Base-by-base conservation (phyloP, 2,329 filamentous ascomycete genomes). In the Trichoderma aggressivum region DNA sequence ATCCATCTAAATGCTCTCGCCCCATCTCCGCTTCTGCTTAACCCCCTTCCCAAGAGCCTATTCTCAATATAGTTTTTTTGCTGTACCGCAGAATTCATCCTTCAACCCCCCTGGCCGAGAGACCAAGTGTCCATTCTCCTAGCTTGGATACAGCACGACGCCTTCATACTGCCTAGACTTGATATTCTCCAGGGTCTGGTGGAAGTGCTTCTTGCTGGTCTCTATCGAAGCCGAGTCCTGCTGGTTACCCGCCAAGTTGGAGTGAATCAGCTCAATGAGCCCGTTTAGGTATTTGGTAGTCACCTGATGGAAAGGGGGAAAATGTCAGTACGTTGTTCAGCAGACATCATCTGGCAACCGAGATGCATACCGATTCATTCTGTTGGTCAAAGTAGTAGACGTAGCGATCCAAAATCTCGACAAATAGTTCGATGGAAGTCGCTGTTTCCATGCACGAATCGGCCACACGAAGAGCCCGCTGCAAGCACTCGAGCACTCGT, bases 381-480 rank as follows among this genome's bases (percentile, higher is more conserved):
- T 97, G 94, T 81, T 99, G 95, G 81, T 99, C 96, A 84, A 98
- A 99, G 84, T 98, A 99, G 82, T 99, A 99, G 67, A 98, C 94
- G 80, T 99, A 99, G 81, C 96, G 90, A 81, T 99, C 98, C 70
- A 99, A 85, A 74, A 99, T 99, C 83, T 99, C 96, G 71, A 99
- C 95, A 82, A 99, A 99, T 62, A 99, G 87, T 82, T 99, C 97
- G 60, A 99, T 96, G 3, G 94, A 98, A 5, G 98, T 94, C 7
- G 94, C 94, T 8, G 94, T 96, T 82, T 99, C 97, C 96, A 99
- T 99, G 84, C 96, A 99, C 7, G 96, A 97, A 81, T 99, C 96
- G 3, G 96, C 97, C 32, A 99, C 97, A 43, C 97, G 91, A 11
- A 99, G 90, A 12, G 96, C 96, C 70, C 96, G 92, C 82, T 99